Base-by-base conservation (phyloP, 257 asterid genomes). In the Plantago major region DNA sequence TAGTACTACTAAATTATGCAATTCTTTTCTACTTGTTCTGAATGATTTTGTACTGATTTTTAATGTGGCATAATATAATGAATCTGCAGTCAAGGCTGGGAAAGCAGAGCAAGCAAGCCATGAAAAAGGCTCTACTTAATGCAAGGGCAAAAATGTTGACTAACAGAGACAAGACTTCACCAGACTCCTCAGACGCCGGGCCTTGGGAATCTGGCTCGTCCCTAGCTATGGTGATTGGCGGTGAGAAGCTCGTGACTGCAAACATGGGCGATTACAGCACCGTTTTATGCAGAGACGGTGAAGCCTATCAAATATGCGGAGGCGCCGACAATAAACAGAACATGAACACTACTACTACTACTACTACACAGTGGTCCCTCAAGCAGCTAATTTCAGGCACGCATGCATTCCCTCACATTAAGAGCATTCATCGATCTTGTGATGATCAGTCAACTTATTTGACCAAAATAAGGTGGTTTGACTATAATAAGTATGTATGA, bases 281-380 rank as follows among this genome's bases (percentile, higher is more conserved):
- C 14, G 80, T 85, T 55, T 48, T 85, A 42, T 85, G 87, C 65
- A 80, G 71, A 76, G 82, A 74, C 33, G 94, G 89, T 0, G 69
- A 78, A 56, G 85, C 89, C 43, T 71, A 65, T 65, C 78, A 80
- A 62, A 73, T 85, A 58, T 52, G 67, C 62, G 73, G 68, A 72
- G 67, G 59, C 72, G n/a, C n/a, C n/a, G 38, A 44, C 40, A 7
- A 33, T 5, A 7, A 33, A 7, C 0, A 33, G 40, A 7, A 7
- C 6, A 33, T 33, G 8, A 33, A 33, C 40, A 33, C 6, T 33
- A 33, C 40, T 4, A 3, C 40, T 22, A 6, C 69, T 22, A 14
- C 65, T 7, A 74, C 46, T 45, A 18, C 57, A 14, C 73, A 60
- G 37, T 80, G 87, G 83, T 67, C 73, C 4, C 80, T 56, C 4